Evolutionary conservation across 2,329 filamentous ascomycete genomes (phyloP).

Genomic region (Alternaria burnsii): DNA sequence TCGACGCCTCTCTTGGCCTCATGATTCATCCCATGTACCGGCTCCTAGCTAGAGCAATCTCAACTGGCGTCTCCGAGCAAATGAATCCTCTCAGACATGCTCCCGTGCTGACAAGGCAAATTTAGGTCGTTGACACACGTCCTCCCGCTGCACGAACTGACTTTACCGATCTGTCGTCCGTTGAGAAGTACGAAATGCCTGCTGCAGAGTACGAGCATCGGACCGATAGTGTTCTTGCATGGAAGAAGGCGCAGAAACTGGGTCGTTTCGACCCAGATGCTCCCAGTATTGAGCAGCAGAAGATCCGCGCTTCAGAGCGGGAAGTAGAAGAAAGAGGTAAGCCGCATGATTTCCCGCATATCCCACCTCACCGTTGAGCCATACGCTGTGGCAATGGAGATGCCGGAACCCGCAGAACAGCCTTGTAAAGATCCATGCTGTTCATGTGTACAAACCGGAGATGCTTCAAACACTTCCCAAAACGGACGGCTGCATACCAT

Average conservation of each 20-base stretch:
- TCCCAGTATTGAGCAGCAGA: slow-evolving; percentile 75
- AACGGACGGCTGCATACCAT: slow-evolving; percentile 27
- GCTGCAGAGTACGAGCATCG: slow-evolving; percentile 84
- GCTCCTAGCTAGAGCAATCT: slow-evolving; percentile 14
- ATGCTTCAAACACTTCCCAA: slow-evolving; percentile 31
- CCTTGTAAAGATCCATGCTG: neutral
- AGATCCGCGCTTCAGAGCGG: slow-evolving; percentile 71
- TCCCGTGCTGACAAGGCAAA: slow-evolving; percentile 31
- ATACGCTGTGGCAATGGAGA: slow-evolving; percentile 26
- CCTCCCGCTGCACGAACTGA: slow-evolving; percentile 79
- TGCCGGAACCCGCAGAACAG: neutral
- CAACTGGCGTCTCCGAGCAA: slow-evolving; percentile 23
- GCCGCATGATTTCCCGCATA: slow-evolving; percentile 27
- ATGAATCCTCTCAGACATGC: slow-evolving; percentile 22
- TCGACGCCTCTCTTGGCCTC: slow-evolving; percentile 17
- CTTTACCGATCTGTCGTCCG: slow-evolving; percentile 79
- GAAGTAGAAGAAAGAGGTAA: slow-evolving; percentile 75
- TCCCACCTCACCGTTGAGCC: slow-evolving; percentile 20
- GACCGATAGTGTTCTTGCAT: slow-evolving; percentile 87
- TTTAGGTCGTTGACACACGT: slow-evolving; percentile 79
- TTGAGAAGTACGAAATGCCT: slow-evolving; percentile 93
- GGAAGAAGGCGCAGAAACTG: slow-evolving; percentile 95
- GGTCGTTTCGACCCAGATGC: slow-evolving; percentile 93
- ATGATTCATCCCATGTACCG: slow-evolving; percentile 28
- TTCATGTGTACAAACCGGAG: slow-evolving; percentile 12